Percentiles rank a stretch among this genome's conserved stretches.
Conservation (phyloP, 2,329 filamentous ascomycete genomes). For the Catunica adiposa region DNA sequence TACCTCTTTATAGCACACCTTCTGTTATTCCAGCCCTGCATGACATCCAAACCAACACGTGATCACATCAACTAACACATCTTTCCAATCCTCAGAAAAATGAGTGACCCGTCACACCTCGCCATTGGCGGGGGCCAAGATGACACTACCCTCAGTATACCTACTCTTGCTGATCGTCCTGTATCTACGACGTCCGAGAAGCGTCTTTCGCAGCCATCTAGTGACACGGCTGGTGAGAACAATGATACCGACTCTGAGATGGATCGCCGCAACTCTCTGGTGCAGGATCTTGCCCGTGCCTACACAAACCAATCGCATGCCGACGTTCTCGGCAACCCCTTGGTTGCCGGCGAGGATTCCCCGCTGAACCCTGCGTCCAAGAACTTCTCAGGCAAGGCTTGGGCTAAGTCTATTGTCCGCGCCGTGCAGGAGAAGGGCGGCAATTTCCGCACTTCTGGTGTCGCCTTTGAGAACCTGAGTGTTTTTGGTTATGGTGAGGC, state of each 20-base stretch:
- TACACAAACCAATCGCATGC: slow-evolving; percentile 33
- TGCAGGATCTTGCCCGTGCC: slow-evolving; percentile 38
- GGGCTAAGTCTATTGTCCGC: slow-evolving; percentile 43
- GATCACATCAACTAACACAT: background rate
- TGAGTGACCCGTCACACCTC: slow-evolving; percentile 5
- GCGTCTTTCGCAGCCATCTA: slow-evolving; percentile 11
- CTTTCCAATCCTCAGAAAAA: background rate
- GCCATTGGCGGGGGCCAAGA: background rate
- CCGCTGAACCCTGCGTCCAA: slow-evolving; percentile 35
- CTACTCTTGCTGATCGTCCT: background rate
- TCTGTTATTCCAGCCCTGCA: background rate
- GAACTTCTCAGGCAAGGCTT: slow-evolving; percentile 38
- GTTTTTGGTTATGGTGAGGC: slow-evolving; percentile 50
- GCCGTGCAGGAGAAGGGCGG: slow-evolving; percentile 35
- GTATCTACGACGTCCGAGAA: slow-evolving; percentile 9
- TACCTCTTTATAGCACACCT: background rate
- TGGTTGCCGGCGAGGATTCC: slow-evolving; percentile 32
- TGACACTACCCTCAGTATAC: slow-evolving; percentile 3
- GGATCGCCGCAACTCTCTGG: slow-evolving; percentile 33
- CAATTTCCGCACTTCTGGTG: slow-evolving; percentile 42
- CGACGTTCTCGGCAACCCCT: slow-evolving; percentile 31
- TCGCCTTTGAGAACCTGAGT: slow-evolving; percentile 51
- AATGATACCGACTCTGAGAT: slow-evolving; percentile 27
- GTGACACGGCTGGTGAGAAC: slow-evolving; percentile 21
- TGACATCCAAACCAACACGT: no score